Evolutionary conservation across 2,329 filamentous ascomycete genomes (phyloP).

Genomic region (Trichoderma cornu-damae): DNA sequence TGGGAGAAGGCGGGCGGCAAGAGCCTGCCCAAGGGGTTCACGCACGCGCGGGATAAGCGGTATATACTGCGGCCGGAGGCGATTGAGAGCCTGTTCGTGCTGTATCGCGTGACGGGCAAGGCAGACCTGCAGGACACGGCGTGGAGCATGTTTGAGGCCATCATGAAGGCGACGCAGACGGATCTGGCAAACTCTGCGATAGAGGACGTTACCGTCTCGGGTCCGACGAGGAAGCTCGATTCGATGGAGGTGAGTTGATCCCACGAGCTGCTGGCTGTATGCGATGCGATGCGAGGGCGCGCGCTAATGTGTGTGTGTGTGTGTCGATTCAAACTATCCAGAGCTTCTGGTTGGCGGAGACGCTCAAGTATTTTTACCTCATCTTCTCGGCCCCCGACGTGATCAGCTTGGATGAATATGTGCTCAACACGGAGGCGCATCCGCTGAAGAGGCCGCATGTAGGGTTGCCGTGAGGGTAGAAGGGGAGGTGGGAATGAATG

Average conservation of each 20-base stretch:
- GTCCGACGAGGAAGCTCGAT: constrained; percentile 42
- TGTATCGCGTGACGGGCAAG: constrained; percentile 57
- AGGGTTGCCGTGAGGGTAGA: background rate
- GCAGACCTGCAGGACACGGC: constrained; percentile 45
- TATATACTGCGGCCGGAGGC: constrained; percentile 58
- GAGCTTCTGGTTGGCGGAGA: constrained; percentile 69
- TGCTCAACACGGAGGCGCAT: constrained; percentile 53
- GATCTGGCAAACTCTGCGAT: constrained; percentile 46
- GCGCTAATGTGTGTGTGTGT: too few species aligned
- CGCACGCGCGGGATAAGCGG: constrained; percentile 45
- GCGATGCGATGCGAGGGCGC: too few species aligned
- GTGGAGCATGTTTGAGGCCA: constrained; percentile 49
- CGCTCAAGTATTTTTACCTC: constrained; percentile 69
- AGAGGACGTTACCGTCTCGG: constrained; percentile 36
- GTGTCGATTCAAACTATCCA: constrained; percentile 34
- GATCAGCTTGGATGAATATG: constrained; percentile 62
- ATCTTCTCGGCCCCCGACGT: constrained; percentile 62
- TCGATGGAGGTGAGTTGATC: constrained; percentile 53
- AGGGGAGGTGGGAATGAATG: background rate
- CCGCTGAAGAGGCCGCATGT: constrained; percentile 27
- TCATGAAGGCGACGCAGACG: constrained; percentile 43
- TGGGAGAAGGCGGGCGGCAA: constrained; percentile 27
- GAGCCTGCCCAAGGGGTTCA: constrained; percentile 54
- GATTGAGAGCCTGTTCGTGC: constrained; percentile 74
- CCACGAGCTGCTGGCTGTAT: constrained; percentile 16